Evolutionary conservation across 2,329 filamentous ascomycete species (phyloP).

Genomic region (Pseudogymnoascus sp.): DNA sequence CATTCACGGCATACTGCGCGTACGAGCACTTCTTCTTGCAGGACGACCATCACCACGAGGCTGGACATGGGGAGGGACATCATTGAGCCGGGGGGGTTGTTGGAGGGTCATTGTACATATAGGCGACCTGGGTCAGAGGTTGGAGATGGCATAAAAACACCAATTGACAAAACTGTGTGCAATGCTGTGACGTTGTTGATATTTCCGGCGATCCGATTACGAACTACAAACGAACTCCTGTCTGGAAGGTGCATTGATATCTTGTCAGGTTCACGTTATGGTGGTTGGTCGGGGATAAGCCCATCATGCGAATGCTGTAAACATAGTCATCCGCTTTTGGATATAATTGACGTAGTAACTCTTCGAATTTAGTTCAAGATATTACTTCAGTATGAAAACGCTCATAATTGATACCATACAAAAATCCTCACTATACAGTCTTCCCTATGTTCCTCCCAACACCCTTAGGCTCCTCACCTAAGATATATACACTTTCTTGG

Average conservation of each 20-base stretch:
- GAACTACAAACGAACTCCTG: neutral
- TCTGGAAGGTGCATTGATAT: neutral
- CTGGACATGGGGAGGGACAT: slow-evolving; percentile 45
- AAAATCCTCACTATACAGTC: neutral
- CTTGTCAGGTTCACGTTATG: neutral
- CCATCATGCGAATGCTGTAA: neutral
- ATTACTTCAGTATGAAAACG: neutral
- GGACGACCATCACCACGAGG: slow-evolving; percentile 51
- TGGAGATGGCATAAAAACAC: slow-evolving; percentile 14
- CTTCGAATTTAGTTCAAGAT: neutral
- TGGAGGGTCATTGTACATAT: slow-evolving; percentile 32
- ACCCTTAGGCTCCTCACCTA: slow-evolving; percentile 31
- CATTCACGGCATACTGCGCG: slow-evolving; percentile 80
- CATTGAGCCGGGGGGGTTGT: slow-evolving; percentile 38
- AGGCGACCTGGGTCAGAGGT: slow-evolving; percentile 12
- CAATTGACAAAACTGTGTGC: neutral
- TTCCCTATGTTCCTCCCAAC: neutral
- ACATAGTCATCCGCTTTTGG: neutral
- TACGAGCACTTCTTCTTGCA: slow-evolving; percentile 84
- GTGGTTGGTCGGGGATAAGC: neutral
- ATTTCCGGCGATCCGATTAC: neutral
- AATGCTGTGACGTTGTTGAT: neutral
- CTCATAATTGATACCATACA: neutral
- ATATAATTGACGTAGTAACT: neutral
- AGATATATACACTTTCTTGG: slow-evolving; percentile 89